Conservation (phyloP, 2,329 filamentous ascomycete genomes). For the Arthrobotrys musiformis region DNA sequence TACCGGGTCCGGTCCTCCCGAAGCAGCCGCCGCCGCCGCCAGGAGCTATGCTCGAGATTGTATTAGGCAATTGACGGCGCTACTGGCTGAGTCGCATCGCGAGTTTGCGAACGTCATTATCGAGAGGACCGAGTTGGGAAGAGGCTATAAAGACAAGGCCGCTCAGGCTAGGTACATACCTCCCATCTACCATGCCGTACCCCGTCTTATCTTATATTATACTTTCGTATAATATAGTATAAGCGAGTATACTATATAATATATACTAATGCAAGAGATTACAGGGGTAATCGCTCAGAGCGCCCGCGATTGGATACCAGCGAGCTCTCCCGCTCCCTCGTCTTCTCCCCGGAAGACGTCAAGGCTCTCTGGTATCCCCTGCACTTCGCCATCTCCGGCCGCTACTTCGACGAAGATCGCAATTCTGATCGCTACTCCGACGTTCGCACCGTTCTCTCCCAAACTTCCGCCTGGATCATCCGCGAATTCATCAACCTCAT, state of each 20-base stretch:
- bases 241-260: background rate
- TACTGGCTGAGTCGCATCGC: conserved; percentile 48
- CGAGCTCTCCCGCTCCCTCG: conserved; percentile 47
- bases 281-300: conserved; percentile 35
- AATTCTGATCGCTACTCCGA: conserved; percentile 49
- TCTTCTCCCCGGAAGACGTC: conserved; percentile 53
- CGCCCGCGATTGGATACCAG: conserved; percentile 41
- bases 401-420: conserved; percentile 53
- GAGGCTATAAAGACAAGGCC: conserved; percentile 39
- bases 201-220: background rate
- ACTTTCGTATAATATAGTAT: background rate
- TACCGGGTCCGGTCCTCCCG: conserved; percentile 40
- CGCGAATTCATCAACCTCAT: conserved; percentile 55
- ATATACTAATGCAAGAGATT: background rate
- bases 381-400: conserved; percentile 52
- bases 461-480: conserved; percentile 48
- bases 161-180: conserved; percentile 24
- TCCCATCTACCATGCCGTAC: background rate
- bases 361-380: conserved; percentile 53
- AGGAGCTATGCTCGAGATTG: conserved; percentile 50
- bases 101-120: conserved; percentile 48
- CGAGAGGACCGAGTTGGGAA: conserved; percentile 37
- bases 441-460: conserved; percentile 47
- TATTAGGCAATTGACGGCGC: conserved; percentile 37
- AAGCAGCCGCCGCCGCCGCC: conserved; percentile 46